phyloP scores from a whole-genome alignment of 192 early-diverging fungal species.

The Coemansia sp. region DNA sequence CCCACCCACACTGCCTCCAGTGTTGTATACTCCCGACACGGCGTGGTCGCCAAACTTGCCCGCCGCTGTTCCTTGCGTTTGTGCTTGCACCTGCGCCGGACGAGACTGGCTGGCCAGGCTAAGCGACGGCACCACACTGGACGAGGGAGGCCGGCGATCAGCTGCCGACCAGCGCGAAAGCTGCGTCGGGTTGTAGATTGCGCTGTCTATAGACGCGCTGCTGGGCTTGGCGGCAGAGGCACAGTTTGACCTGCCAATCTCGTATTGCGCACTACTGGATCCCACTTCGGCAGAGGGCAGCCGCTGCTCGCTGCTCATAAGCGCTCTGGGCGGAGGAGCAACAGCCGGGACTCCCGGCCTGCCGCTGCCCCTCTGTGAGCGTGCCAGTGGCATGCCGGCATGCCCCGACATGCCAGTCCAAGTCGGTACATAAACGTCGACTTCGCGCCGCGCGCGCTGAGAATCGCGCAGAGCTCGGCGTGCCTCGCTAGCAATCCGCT shows the following conservation, averaged over 20 bases:
- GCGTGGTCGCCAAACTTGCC: slow-evolving; percentile 12
- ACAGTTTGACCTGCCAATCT: slow-evolving; percentile 18
- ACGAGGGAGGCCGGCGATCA: slow-evolving; percentile 3
- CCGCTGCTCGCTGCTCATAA: slow-evolving; percentile 15
- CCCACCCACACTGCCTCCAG: background rate
- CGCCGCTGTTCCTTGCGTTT: no score
- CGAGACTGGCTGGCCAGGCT: slow-evolving; percentile 4
- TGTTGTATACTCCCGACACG: slow-evolving; percentile 7
- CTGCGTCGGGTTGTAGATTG: slow-evolving; percentile 5
- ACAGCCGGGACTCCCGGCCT: slow-evolving; percentile 3
- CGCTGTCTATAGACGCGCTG: background rate
- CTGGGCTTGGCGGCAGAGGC: background rate
- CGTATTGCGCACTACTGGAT: slow-evolving; percentile 4
- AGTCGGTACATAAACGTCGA: slow-evolving; percentile 72
- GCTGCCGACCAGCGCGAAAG: slow-evolving; percentile 4
- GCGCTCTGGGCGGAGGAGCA: slow-evolving; percentile 35
- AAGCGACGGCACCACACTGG: slow-evolving; percentile 14
- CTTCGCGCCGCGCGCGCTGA: slow-evolving; percentile 57
- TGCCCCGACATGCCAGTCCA: slow-evolving; percentile 85
- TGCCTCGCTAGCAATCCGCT: slow-evolving; percentile 73
- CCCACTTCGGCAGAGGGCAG: slow-evolving; percentile 3
- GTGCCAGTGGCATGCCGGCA: slow-evolving; percentile 24
- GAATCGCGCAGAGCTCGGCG: slow-evolving; percentile 70
- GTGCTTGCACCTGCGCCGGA: background rate
- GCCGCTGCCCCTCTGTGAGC: background rate